Evolutionary conservation across 140 eudicot genomes (phyloP).

Genomic region (Erigeron philadelphicus): DNA sequence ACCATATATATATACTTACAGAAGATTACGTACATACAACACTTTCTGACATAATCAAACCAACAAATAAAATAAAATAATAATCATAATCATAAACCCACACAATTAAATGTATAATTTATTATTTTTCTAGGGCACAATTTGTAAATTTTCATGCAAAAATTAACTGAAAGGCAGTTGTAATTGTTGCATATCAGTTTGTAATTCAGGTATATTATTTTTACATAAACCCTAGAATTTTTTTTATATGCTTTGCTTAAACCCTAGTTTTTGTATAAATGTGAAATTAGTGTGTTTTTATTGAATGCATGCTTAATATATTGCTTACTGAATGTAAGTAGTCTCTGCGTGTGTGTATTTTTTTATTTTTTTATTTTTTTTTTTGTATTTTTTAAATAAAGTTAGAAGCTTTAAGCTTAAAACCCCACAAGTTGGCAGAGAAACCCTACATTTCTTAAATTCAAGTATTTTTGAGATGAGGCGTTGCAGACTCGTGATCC

Average conservation of each 20-base stretch:
- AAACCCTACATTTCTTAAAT: no score
- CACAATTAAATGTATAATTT: slow-evolving; percentile 24
- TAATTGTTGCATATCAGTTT: slow-evolving; percentile 23
- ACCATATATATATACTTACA: no score
- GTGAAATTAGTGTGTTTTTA: slow-evolving; percentile 36
- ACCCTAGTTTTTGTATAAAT: slow-evolving; percentile 40
- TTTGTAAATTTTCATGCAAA: slow-evolving; percentile 30
- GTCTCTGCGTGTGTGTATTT: not conserved
- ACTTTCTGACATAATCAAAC: slow-evolving; percentile 16
- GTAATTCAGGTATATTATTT: slow-evolving; percentile 54
- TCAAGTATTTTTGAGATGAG: not conserved
- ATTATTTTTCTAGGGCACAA: slow-evolving; percentile 43
- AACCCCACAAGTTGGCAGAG: no score
- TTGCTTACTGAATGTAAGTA: not conserved
- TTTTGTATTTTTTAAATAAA: no score
- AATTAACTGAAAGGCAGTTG: slow-evolving; percentile 37
- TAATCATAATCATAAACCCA: not conserved
- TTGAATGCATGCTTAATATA: slow-evolving; percentile 26
- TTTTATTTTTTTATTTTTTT: no score
- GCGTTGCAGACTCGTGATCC: not conserved
- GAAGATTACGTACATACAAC: not conserved
- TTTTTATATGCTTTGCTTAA: slow-evolving; percentile 18
- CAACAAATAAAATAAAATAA: not conserved
- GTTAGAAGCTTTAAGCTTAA: no score
- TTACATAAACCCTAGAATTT: slow-evolving; percentile 39